Evolutionary conservation across 192 early-diverging fungal species (phyloP).

Genomic region (Coemansia sp.): DNA sequence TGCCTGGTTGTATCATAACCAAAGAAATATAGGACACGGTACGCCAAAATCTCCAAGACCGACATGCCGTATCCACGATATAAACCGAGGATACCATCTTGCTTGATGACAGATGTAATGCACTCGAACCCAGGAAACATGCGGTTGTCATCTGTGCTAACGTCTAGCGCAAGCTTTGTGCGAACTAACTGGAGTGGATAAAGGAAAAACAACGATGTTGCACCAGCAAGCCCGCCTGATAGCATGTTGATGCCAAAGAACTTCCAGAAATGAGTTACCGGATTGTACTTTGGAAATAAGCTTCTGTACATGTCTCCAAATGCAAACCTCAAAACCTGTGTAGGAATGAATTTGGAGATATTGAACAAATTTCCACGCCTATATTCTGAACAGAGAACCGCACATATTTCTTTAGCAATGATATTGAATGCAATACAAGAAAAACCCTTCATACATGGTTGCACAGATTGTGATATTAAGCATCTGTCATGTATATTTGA

Average conservation of each 20-base stretch:
- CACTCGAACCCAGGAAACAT: conserved; percentile 88
- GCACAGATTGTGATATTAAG: neutral
- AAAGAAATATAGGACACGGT: conserved; percentile 67
- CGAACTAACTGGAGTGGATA: conserved; percentile 97
- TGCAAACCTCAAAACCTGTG: conserved; percentile 94
- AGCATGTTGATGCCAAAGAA: conserved; percentile 91
- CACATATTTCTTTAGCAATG: no score
- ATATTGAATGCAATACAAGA: no score
- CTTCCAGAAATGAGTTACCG: conserved; percentile 72
- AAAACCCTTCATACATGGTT: neutral
- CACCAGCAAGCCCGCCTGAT: conserved; percentile 92
- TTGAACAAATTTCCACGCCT: conserved; percentile 86
- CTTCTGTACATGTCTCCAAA: conserved; percentile 95
- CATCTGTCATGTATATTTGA: neutral
- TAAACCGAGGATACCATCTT: conserved; percentile 87
- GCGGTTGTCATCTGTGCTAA: conserved; percentile 69
- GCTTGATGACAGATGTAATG: conserved; percentile 82
- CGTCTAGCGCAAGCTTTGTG: conserved; percentile 93
- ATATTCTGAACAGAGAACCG: neutral
- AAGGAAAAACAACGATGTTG: conserved; percentile 80
- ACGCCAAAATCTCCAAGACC: conserved; percentile 81
- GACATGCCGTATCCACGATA: conserved; percentile 95
- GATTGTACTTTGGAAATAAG: conserved; percentile 79
- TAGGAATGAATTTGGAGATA: conserved; percentile 95
- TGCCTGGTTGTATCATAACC: conserved; percentile 63